phyloP scores from a whole-genome alignment of 805 yeast species.

The Dipodascopsis tothii region DNA sequence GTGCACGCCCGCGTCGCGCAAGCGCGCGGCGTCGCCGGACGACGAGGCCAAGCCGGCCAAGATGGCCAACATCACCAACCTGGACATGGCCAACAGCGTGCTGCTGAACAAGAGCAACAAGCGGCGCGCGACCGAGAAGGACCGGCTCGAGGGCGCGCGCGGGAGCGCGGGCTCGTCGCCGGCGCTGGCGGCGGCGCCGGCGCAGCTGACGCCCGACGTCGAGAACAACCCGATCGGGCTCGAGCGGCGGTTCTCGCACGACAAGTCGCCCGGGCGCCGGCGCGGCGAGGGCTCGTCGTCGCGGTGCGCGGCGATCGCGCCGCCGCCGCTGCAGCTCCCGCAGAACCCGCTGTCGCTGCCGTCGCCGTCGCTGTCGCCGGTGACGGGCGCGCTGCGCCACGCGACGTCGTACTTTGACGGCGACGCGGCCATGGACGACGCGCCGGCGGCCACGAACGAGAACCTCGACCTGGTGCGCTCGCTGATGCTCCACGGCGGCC shows the following conservation, averaged over 20 bases:
- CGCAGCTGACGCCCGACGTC: neutral
- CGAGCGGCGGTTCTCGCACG: too few species aligned
- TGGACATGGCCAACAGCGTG: neutral
- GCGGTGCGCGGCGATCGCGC: neutral
- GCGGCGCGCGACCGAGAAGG: neutral
- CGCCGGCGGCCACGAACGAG: neutral
- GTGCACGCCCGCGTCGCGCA: neutral
- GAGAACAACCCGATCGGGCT: neutral
- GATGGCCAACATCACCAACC: neutral
- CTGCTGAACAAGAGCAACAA: neutral
- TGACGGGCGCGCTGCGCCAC: constrained; percentile 12
- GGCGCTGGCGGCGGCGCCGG: neutral
- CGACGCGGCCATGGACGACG: neutral
- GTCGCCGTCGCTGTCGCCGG: constrained; percentile 28
- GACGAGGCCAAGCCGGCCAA: neutral
- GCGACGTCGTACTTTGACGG: neutral
- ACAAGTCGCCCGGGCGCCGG: too few species aligned
- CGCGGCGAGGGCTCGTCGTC: too few species aligned
- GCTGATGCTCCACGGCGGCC: constrained; percentile 4
- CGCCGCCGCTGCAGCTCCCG: constrained; percentile 2
- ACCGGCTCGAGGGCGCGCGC: neutral
- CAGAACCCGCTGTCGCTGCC: constrained; percentile 25
- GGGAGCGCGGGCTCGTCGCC: neutral
- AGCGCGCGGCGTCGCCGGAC: constrained; percentile 6
- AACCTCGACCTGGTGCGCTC: constrained; percentile 2